Evolutionary conservation across 768 basidiomycete species (phyloP), one percentile per base, ranked within the genome.

Genomic region (Boletus rex-veris): DNA sequence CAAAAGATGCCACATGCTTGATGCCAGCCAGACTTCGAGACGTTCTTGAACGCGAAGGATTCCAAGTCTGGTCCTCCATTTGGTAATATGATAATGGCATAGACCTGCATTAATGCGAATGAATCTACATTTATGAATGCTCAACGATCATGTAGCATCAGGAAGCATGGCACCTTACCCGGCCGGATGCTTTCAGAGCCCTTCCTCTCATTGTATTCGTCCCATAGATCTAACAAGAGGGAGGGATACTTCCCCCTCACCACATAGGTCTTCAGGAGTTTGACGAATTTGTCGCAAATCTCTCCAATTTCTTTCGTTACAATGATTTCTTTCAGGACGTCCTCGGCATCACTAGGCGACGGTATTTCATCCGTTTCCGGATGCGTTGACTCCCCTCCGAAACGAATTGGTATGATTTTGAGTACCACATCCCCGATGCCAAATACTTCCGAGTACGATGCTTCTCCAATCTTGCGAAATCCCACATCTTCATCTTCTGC

Each of bases 391-490:
- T 56, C 54, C n/a, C 35, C 74, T 61, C 85, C 84, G 57, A 81
- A 75, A 46, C 83, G 77, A 36, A 94, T 70, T 7, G 92, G 93
- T 36, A 95, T 84, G 42, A 97, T 79, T 74, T 95, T 96, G 58
- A 95, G 77, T n/a, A 95, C 93, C 33, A 95, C 83, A 59, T 89
- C 82, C 3, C 88, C 88, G 47, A 94, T 86, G 8, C 88, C 88
- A 69, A 92, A 99, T 28, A 99, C 97, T 66, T 99, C 97, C 0
- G 92, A 96, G 70, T 89, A 99, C 45, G 90, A 92, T 7, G 97
- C 97, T 73, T 99, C 97, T 39, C 96, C 96, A 43, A 98, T 85
- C 71, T 99, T 99, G 59, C 73, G 77, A 71, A 93, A 92, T 7
- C 52, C 69, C 21, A 70, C 55, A 55, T 72, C 59, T 60, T 60